Evolutionary conservation across 2,329 filamentous ascomycete genomes (phyloP), one percentile per base, ranked within the genome.

Genomic region (Cercospora sp.): DNA sequence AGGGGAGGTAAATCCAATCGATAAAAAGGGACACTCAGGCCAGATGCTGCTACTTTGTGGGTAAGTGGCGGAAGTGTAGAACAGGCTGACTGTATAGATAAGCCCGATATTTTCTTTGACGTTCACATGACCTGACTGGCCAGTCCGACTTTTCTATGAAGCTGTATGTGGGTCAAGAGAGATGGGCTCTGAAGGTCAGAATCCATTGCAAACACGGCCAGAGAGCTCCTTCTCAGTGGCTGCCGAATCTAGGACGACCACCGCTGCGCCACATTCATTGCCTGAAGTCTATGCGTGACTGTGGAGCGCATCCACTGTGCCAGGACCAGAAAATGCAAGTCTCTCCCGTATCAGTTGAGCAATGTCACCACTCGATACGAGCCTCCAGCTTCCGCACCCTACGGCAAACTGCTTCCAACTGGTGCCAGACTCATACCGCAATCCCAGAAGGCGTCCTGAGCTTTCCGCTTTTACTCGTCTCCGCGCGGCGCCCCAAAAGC

Each of bases 1-100:
- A 96, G 86, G 94, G 93, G 10, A 66, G 72, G 67, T 77, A 69
- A 45, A 66, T 10, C n/a, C 28, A 48, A 20, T 8, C 36, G 28
- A 62, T 18, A 58, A 28, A 28, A 9, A 51, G 16, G 28, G 33
- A 40, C 10, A 13, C 12, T n/a, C 55, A 59, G n/a, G 28, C 30
- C 26, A 59, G 55, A 59, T 13, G 12, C 55, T 31, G 55, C 55
- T 36, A 9, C 23, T 55, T 55, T 12, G 20, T 28, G 53, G 36
- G 40, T 66, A 40, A 67, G 65, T 67, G n/a, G 58, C 45, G 60
- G 53, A 28, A 55, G 28, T 59, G 60, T 57, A 68, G 60, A 57
- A 65, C 58, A 33, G 55, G 60, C 68, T 66, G 60, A 64, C 63
- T 70, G 68, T 70, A 70, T 64, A 70, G 65, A 69, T 67, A 65